These are phyloP conservation scores for Capillidium heterosporum DNA, from an alignment of 371 early-diverging fungal genomes.

Conservation along the genomic window DNA sequence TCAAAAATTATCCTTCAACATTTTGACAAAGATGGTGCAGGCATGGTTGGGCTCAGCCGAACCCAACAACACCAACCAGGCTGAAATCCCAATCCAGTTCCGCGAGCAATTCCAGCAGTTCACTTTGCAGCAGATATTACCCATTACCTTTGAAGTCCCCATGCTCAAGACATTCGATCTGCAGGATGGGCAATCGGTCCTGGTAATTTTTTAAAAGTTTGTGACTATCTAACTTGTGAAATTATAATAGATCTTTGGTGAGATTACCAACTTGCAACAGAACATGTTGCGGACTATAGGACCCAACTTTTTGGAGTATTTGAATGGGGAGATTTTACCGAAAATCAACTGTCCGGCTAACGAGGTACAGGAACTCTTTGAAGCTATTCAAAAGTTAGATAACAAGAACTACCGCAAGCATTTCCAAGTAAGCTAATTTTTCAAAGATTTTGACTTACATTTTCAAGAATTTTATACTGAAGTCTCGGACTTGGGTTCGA, in stretches of 20 bases:
- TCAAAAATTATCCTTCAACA: slow-evolving; percentile 69
- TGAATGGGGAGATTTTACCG: slow-evolving; percentile 39
- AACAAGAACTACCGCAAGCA: background rate
- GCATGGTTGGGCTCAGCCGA: slow-evolving; percentile 46
- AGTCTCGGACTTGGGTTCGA: too few relatives aligned
- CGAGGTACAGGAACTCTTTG: slow-evolving; percentile 16
- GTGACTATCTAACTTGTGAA: background rate
- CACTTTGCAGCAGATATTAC: slow-evolving; percentile 57
- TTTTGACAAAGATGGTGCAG: slow-evolving; percentile 55
- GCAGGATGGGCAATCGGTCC: slow-evolving; percentile 55
- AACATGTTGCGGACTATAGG: slow-evolving; percentile 41
- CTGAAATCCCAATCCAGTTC: slow-evolving; percentile 8
- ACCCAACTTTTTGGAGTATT: slow-evolving; percentile 36
- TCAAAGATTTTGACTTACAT: too few relatives aligned
- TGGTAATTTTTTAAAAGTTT: slow-evolving; percentile 20
- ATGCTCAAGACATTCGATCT: slow-evolving; percentile 54
- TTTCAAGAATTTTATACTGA: too few relatives aligned
- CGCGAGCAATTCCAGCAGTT: slow-evolving; percentile 46
- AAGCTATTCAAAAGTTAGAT: slow-evolving; percentile 1
- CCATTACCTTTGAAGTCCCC: slow-evolving; percentile 65
- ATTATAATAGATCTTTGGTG: slow-evolving; percentile 41
- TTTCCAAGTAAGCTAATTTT: background rate
- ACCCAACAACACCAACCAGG: slow-evolving; percentile 8
- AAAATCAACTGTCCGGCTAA: slow-evolving; percentile 47
- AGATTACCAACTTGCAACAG: slow-evolving; percentile 62